Conservation (phyloP, 2,329 filamentous ascomycete genomes). For the Claviceps sp. region DNA sequence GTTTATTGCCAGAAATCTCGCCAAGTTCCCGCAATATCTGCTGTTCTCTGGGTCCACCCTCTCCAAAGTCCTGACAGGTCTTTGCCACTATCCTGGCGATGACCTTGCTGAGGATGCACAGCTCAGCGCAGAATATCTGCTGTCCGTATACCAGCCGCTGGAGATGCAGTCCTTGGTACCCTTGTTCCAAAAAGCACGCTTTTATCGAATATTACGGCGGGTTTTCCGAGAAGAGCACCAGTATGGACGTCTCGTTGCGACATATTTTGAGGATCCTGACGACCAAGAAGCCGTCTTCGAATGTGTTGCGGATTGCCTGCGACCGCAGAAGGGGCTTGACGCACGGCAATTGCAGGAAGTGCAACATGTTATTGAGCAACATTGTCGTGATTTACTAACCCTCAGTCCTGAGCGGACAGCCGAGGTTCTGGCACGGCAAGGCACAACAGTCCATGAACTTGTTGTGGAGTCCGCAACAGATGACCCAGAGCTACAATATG, state of each 20-base stretch:
- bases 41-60: constrained; percentile 78
- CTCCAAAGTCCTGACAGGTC: constrained; percentile 63
- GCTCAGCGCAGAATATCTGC: constrained; percentile 87
- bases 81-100: constrained; percentile 71
- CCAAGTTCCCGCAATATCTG: constrained; percentile 94
- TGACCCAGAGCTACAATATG: constrained; percentile 52
- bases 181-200: constrained; percentile 64
- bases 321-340: constrained; percentile 46
- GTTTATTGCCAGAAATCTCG: constrained; percentile 91
- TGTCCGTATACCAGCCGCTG: constrained; percentile 86
- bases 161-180: constrained; percentile 66
- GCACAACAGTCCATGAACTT: constrained; percentile 50
- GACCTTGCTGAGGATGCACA: constrained; percentile 88
- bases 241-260: constrained; percentile 63
- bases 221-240: constrained; percentile 71
- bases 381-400: constrained; percentile 52
- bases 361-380: constrained; percentile 48
- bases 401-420: constrained; percentile 56
- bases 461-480: constrained; percentile 50
- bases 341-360: constrained; percentile 63
- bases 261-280: constrained; percentile 74
- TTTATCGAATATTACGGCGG: constrained; percentile 84
- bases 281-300: constrained; percentile 65
- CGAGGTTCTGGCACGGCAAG: constrained; percentile 46
- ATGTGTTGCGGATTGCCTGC: constrained; percentile 64